These are phyloP conservation scores for Papiliotrema terrestris DNA, from an alignment of 1,284 basidiomycete genomes.

Conservation along the genomic window DNA sequence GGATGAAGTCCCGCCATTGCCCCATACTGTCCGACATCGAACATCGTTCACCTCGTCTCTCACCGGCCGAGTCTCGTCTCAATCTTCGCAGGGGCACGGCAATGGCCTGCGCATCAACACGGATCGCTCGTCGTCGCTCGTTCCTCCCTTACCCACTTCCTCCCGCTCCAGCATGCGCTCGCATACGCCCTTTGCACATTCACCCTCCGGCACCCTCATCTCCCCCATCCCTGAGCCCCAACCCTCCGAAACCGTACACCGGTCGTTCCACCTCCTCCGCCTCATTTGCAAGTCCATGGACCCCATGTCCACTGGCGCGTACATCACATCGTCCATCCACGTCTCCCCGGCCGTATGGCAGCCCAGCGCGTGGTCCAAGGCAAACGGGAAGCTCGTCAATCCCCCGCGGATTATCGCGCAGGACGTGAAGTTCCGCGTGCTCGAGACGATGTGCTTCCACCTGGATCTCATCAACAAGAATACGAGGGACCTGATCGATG, in stretches of 20 bases:
- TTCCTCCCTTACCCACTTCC: not conserved
- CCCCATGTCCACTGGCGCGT: slow-evolving; percentile 75
- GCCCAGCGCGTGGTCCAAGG: slow-evolving; percentile 16
- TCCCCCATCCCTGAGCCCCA: slow-evolving; percentile 37
- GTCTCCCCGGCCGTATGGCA: slow-evolving; percentile 84
- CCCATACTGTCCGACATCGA: not conserved
- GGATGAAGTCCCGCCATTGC: slow-evolving; percentile 1
- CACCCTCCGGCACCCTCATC: slow-evolving; percentile 15
- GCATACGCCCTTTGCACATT: slow-evolving; percentile 4
- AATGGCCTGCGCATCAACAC: not conserved
- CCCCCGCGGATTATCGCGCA: slow-evolving; percentile 27
- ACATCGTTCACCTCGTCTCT: not conserved
- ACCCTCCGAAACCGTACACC: slow-evolving; percentile 68
- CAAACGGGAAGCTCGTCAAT: slow-evolving; percentile 10
- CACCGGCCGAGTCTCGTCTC: not conserved
- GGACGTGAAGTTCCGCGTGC: slow-evolving; percentile 33
- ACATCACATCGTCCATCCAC: slow-evolving; percentile 80
- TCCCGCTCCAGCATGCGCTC: slow-evolving; percentile 4
- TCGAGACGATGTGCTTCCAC: slow-evolving; percentile 26
- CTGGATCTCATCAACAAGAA: slow-evolving; percentile 24
- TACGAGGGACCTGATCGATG: slow-evolving; percentile 55
- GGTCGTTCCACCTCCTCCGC: slow-evolving; percentile 87
- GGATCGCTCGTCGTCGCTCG: not conserved
- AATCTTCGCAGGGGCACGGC: not conserved
- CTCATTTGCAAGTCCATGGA: slow-evolving; percentile 71